Conservation (phyloP, 306 rosid species). For the Vicia villosa region DNA sequence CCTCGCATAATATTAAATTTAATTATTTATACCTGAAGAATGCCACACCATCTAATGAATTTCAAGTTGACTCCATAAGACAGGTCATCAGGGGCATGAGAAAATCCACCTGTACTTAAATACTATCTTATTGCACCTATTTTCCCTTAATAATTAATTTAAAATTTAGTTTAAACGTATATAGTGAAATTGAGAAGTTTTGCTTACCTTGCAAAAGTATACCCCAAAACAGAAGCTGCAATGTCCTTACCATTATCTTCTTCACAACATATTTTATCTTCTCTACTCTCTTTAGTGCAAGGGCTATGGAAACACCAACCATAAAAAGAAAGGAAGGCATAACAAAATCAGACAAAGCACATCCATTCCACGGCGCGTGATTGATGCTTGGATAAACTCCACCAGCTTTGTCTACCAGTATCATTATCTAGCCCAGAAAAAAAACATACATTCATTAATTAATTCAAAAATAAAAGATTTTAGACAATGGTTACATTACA, state of each 20-base stretch:
- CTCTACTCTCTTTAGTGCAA: constrained; percentile 74
- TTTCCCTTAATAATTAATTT: no score
- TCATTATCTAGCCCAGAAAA: constrained; percentile 59
- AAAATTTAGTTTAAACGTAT: no score
- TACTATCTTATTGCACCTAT: no score
- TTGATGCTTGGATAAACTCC: constrained; percentile 75
- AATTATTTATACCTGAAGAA: constrained; percentile 68
- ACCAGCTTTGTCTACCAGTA: constrained; percentile 84
- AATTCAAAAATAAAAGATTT: no score
- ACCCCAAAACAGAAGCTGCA: constrained; percentile 94
- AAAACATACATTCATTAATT: neutral
- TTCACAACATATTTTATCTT: constrained; percentile 48
- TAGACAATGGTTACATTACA: no score
- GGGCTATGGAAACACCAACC: constrained; percentile 88
- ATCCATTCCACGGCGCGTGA: constrained; percentile 92
- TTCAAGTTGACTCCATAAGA: constrained; percentile 78
- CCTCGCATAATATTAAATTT: neutral
- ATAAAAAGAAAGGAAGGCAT: constrained; percentile 97
- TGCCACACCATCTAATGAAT: constrained; percentile 84
- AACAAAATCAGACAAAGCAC: constrained; percentile 79
- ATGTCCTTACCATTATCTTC: constrained; percentile 67
- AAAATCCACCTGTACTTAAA: constrained; percentile 66
- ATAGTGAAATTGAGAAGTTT: neutral
- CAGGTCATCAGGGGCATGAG: constrained; percentile 79
- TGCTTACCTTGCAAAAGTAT: constrained; percentile 74